phyloP scores from a whole-genome alignment of 2,329 filamentous ascomycete species.

The Tolypocladium amazonense region DNA sequence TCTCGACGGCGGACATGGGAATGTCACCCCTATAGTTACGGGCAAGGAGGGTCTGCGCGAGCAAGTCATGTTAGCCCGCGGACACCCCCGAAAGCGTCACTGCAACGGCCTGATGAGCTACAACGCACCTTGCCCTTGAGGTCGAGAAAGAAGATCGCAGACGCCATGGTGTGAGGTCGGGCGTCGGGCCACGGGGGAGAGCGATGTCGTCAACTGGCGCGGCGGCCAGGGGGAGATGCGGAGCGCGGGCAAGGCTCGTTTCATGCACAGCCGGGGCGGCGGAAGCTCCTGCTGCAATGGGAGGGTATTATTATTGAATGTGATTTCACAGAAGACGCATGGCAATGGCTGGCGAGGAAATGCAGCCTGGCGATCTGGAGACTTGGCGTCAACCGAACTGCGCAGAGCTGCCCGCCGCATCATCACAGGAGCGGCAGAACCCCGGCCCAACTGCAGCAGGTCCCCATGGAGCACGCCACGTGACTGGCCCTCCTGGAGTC shows the following conservation, averaged over 20 bases:
- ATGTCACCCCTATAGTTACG: constrained; percentile 98
- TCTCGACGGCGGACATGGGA: constrained; percentile 97
- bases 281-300: background rate
- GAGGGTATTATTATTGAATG: background rate
- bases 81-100: background rate
- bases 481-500: background rate
- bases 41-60: constrained; percentile 80
- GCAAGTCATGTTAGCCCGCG: constrained; percentile 10
- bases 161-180: constrained; percentile 62
- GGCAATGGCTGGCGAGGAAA: background rate
- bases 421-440: background rate
- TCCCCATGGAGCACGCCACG: constrained; percentile 1
- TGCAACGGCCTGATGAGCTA: background rate
- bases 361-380: background rate
- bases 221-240: constrained; percentile 10
- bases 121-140: constrained; percentile 89
- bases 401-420: background rate
- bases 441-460: background rate
- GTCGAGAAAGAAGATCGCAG: constrained; percentile 95
- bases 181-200: constrained; percentile 6
- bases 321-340: background rate
- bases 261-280: background rate
- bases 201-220: constrained; percentile 5
- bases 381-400: background rate
- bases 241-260: background rate